phyloP scores from a whole-genome alignment of 768 basidiomycete genomes.

The Lentinula raphanica region DNA sequence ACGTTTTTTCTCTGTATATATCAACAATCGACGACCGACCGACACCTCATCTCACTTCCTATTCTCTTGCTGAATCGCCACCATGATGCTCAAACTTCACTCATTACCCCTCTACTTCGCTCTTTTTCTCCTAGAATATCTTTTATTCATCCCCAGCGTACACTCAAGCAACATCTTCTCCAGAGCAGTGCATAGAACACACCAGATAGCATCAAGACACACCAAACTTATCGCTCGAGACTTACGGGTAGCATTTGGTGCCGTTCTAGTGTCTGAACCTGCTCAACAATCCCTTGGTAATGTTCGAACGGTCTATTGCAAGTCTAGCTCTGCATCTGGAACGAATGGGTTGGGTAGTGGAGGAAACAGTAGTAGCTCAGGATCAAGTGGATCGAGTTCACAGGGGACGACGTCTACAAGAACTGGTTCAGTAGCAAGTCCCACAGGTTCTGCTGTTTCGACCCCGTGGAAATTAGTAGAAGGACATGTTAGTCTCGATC shows the following conservation, averaged over 20 bases:
- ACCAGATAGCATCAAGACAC: constrained; percentile 49
- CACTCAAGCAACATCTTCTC: constrained; percentile 26
- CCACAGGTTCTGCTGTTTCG: constrained; percentile 22
- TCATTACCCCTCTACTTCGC: constrained; percentile 30
- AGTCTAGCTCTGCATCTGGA: constrained; percentile 21
- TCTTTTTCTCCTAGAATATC: constrained; percentile 27
- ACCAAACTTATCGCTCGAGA: constrained; percentile 64
- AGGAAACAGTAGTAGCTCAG: constrained; percentile 14
- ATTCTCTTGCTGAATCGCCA: constrained; percentile 13
- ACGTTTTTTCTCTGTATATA: neutral
- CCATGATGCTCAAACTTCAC: constrained; percentile 23
- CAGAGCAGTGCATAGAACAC: constrained; percentile 42
- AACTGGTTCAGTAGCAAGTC: constrained; percentile 11
- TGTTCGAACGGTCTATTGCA: constrained; percentile 40
- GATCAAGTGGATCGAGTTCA: constrained; percentile 19
- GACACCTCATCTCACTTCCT: neutral
- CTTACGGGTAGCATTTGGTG: constrained; percentile 59
- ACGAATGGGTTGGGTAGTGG: constrained; percentile 10
- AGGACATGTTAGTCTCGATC: constrained; percentile 42
- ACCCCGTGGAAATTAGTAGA: constrained; percentile 59
- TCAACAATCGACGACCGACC: neutral
- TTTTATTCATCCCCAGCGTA: neutral
- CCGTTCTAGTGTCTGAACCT: constrained; percentile 36
- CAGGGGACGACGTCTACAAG: constrained; percentile 13
- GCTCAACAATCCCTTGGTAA: neutral